Base-by-base conservation (phyloP, 2,329 filamentous ascomycete genomes). In the Aspergillus niger region DNA sequence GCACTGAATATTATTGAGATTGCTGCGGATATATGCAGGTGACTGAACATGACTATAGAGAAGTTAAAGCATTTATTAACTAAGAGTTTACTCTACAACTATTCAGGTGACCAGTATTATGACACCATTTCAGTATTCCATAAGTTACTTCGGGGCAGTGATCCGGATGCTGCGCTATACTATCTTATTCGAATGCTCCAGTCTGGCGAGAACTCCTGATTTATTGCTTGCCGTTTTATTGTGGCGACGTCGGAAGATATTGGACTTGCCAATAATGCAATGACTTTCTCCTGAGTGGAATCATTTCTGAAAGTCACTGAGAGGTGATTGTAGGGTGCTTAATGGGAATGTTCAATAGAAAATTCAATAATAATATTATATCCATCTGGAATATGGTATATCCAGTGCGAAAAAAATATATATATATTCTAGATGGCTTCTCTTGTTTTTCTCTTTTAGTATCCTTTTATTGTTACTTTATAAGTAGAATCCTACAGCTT, bases 91-190 rank as follows among this genome's bases (percentile, higher is more conserved):
- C 92, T 98, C 13, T 98, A 98, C 77, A 95, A 98, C 76, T 87
- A 95, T 57, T 91, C 91, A 0, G 94, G 94, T 55, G 95, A 99
- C 76, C 92, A 97, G 74, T 95, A 98, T 78, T 98, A 98, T 79
- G 94, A 99, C 73, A 95, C 91, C 56, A 98, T 99, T 70, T 96
- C 91, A 0, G 95, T 95, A 28, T 95, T 98, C 69, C 95, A 98
- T 83, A 99, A 99, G 72, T 92, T 92, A 2, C 88, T 98, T 8
- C 90, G 95, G 49, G 95, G 95, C 44, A 90, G 87, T 57, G 89
- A 97, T 70, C 77, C 94, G 0, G 91, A 98, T 74, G 95, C 94
- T 0, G 85, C 94, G 0, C 83, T 99, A 1, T 99, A 98, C 80
- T 99, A 98, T 75, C 86, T 99, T 1, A 91, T 91, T 0, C 89